A percentile compares a stretch with the other conserved stretches of the same genome.
Evolutionary conservation across 306 rosid species (phyloP).

Genomic region (Quercus gilva): DNA sequence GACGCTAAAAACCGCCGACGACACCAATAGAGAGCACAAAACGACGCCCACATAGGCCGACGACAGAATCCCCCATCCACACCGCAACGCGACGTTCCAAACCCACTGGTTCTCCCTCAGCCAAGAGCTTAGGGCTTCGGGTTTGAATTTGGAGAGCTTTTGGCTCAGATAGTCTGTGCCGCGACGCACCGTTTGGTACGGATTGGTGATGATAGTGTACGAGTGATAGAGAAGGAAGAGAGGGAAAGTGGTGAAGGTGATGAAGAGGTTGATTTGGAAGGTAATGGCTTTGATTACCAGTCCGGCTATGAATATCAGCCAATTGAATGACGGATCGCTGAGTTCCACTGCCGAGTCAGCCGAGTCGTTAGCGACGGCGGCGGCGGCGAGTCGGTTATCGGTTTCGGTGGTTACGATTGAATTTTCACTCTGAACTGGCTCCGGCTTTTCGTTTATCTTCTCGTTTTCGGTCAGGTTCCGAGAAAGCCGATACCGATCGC

Average conservation of each 20-base stretch:
- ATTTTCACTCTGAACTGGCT: conserved; percentile 8
- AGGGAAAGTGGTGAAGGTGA: conserved; percentile 48
- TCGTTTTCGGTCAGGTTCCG: conserved; percentile 28
- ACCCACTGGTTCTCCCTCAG: conserved; percentile 39
- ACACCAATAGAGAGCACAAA: conserved; percentile 46
- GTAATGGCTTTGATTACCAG: conserved; percentile 54
- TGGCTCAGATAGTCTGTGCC: conserved; percentile 30
- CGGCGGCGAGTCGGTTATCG: not conserved
- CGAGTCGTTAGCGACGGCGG: not conserved
- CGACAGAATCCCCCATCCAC: conserved; percentile 69
- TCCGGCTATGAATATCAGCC: conserved; percentile 41
- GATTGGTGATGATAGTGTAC: conserved; percentile 52
- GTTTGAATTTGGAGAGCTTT: conserved; percentile 15
- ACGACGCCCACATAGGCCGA: conserved; percentile 52
- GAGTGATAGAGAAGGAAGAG: conserved; percentile 29
- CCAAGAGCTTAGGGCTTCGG: conserved; percentile 27
- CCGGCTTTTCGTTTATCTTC: conserved; percentile 17
- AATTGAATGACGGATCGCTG: conserved; percentile 37
- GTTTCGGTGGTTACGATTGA: conserved; percentile 49
- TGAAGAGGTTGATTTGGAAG: conserved; percentile 48
- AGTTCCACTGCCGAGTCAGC: conserved; percentile 33
- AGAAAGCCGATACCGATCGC: not conserved
- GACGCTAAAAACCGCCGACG: conserved; percentile 49
- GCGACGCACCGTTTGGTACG: conserved; percentile 41
- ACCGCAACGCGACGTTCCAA: conserved; percentile 51